phyloP scores from a whole-genome alignment of 192 early-diverging fungal species.

The Mortierella claussenii region DNA sequence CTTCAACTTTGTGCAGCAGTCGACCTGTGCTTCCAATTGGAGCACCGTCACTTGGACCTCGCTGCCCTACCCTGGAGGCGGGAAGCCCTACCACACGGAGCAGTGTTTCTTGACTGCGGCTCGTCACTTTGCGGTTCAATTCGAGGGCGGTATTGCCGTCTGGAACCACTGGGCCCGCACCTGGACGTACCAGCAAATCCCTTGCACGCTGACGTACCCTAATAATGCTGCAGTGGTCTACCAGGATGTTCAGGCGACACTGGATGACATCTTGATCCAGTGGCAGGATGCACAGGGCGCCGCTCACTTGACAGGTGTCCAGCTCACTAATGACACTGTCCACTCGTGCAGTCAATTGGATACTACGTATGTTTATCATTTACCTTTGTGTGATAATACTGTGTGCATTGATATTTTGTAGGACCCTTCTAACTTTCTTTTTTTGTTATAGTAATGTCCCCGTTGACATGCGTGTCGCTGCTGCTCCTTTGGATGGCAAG shows the following conservation, averaged over 20 bases:
- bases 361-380: constrained; percentile 30
- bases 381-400: not conserved
- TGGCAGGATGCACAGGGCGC: constrained; percentile 42
- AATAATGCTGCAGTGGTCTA: constrained; percentile 42
- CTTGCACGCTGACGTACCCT: constrained; percentile 36
- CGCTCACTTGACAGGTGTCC: constrained; percentile 42
- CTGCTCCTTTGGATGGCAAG: constrained; percentile 28
- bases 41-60: constrained; percentile 29
- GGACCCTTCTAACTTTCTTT: not conserved
- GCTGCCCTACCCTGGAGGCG: constrained; percentile 43
- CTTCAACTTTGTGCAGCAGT: constrained; percentile 46
- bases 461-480: constrained; percentile 32
- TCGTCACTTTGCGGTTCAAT: constrained; percentile 45
- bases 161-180: constrained; percentile 53
- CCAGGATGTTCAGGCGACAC: constrained; percentile 15
- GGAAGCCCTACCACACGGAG: constrained; percentile 47
- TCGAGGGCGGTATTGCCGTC: constrained; percentile 43
- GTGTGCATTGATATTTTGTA: not conserved
- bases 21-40: constrained; percentile 46
- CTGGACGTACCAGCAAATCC: constrained; percentile 32
- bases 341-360: constrained; percentile 25
- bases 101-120: constrained; percentile 47
- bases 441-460: constrained; percentile 27
- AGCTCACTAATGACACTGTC: constrained; percentile 41
- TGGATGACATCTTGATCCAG: constrained; percentile 40